Base-by-base conservation (phyloP, 192 early-diverging fungal genomes). In the Umbelopsis ramanniana region DNA sequence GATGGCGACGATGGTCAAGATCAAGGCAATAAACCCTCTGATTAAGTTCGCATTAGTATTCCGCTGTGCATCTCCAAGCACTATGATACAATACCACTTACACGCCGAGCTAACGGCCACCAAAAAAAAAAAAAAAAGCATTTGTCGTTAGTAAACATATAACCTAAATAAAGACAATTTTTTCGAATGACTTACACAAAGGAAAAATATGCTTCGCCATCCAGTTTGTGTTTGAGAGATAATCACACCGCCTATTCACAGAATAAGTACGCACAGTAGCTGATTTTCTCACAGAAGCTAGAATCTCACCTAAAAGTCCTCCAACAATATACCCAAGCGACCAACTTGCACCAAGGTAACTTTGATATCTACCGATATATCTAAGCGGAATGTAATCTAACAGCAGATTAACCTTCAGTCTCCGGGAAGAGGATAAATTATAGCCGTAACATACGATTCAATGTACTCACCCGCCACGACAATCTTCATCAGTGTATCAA, bases 401-500 rank as follows among this genome's bases (percentile, higher is more conserved):
- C 15, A 29, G 57, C 26, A 52, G 11, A 14, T 38, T 17, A 63
- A 15, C n/a, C 37, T 47, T 68, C 4, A 68, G 46, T 21, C 45
- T 68, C 67, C 50, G 17, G 33, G 8, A 35, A 38, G 33, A 43
- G n/a, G 33, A 24, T 7, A 43, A 43, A 11, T 11, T 43, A 43
- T 7, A 2, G 40, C 11, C 26, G 37, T 46, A 22, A 43, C 6
- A 46, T 3, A 4, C 21, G 24, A 24, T 21, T 52, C 15, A 19
- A 3, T 67, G n/a, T 45, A 35, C 45, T 72, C 66, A 77, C 76
- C 83, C 2, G 87, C 76, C 24, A 85, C 80, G 0, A 83, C 80
- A 55, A 88, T 84, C 47, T 85, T 72, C 55, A 84, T 76, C n/a
- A 87, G 79, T 7, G 78, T 72, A 17, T 83, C 68, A 22, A 81